Conservation (phyloP, 345 rosid genomes). For the Eucalyptus sideroxylon region DNA sequence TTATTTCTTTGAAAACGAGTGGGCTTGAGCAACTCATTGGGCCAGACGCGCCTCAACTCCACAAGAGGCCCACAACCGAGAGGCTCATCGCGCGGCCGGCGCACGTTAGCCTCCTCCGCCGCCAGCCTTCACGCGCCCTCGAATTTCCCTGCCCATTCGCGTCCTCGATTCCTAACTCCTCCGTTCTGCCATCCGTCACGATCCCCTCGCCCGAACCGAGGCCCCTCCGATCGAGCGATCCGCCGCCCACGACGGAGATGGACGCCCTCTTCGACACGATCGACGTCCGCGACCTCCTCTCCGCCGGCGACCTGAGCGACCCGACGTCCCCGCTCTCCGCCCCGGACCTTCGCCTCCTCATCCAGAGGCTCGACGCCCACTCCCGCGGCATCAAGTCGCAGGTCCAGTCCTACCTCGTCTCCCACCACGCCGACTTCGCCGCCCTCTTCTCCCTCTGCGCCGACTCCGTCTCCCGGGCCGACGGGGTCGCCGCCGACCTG, state of each 20-base stretch:
- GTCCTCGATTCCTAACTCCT: not conserved
- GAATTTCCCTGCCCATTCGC: not conserved
- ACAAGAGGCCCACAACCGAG: not conserved
- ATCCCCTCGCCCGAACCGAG: not conserved
- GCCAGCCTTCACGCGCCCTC: not conserved
- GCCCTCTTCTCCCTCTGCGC: conserved; percentile 68
- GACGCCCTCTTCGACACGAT: conserved; percentile 50
- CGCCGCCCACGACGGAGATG: not conserved
- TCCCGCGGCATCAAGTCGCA: conserved; percentile 82
- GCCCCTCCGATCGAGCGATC: not conserved
- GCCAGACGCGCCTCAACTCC: not conserved
- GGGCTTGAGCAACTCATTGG: not conserved
- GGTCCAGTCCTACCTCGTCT: conserved; percentile 70
- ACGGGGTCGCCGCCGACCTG: conserved; percentile 25
- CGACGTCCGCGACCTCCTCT: conserved; percentile 79
- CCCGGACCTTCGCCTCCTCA: conserved; percentile 97
- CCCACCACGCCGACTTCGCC: conserved; percentile 71
- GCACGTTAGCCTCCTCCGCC: conserved; percentile 6
- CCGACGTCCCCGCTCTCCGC: conserved; percentile 77
- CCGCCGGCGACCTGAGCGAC: conserved; percentile 70
- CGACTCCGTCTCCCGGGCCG: conserved; percentile 50
- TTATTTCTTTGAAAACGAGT: not conserved
- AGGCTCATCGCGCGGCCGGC: not conserved
- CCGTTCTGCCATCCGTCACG: not conserved
- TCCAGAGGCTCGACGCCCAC: conserved; percentile 71